Percentiles rank a stretch among this genome's conserved stretches.
Conservation (phyloP, 352 stramenopile species). For the Blastocystis sp. region DNA sequence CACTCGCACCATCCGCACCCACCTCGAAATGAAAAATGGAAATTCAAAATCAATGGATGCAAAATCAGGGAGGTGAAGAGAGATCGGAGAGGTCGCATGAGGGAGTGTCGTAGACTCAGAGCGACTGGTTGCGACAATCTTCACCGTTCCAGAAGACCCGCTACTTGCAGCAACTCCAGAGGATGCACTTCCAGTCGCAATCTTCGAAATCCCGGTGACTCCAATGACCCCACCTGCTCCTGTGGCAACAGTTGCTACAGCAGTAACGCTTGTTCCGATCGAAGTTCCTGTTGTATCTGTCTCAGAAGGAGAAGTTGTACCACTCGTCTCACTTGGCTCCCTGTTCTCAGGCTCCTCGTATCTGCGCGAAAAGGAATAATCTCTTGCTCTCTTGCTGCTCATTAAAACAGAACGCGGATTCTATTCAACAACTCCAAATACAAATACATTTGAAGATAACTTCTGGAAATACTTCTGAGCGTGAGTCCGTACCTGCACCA, state of each 20-base stretch:
- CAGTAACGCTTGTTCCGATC: too few relatives aligned
- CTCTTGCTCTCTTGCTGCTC: slow-evolving; percentile 19
- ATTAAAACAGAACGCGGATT: not conserved
- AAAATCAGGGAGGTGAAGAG: not conserved
- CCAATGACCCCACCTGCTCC: too few relatives aligned
- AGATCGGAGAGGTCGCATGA: not conserved
- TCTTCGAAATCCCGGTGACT: too few relatives aligned
- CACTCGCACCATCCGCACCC: not conserved
- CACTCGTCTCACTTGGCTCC: not conserved
- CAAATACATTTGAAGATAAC: slow-evolving; percentile 65
- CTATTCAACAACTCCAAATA: not conserved
- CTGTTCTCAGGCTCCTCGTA: not conserved
- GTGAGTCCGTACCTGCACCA: slow-evolving; percentile 79
- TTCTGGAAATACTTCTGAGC: slow-evolving; percentile 82
- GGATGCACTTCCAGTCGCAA: too few relatives aligned
- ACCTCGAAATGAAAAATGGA: not conserved
- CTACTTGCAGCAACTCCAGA: not conserved
- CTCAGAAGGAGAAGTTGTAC: not conserved
- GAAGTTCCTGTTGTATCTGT: not conserved
- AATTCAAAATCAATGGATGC: not conserved
- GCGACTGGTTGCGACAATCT: not conserved
- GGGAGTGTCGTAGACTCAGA: not conserved
- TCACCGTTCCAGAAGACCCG: not conserved
- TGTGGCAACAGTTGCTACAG: too few relatives aligned
- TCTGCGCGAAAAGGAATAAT: not conserved